Conservation (phyloP, 208 protist genomes). For the Acanthamoeba lugdunensis region DNA sequence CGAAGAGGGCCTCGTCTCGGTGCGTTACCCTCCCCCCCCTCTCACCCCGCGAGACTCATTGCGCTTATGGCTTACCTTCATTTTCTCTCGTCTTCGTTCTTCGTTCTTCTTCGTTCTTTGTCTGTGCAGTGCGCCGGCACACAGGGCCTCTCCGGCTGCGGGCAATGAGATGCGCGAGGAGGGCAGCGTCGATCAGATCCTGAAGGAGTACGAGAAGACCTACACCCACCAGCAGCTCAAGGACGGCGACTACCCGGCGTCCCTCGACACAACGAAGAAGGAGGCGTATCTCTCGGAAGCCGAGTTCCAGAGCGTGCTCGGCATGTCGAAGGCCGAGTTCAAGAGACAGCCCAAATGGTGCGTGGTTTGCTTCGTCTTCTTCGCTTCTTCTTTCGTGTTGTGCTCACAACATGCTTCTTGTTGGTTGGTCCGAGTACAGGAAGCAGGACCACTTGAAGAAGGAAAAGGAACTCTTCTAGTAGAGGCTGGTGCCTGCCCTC, state of each 20-base stretch:
- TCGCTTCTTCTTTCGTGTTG: too few relatives aligned
- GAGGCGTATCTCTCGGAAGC: slow-evolving; percentile 52
- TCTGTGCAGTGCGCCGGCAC: neutral
- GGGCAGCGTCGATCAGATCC: neutral
- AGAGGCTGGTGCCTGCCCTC: too few relatives aligned
- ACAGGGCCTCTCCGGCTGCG: neutral
- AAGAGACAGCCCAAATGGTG: slow-evolving; percentile 32
- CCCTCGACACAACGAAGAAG: slow-evolving; percentile 48
- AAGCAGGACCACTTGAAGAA: slow-evolving; percentile 20
- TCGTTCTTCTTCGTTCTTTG: neutral
- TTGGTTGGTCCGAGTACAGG: neutral
- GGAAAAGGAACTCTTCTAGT: slow-evolving; percentile 1
- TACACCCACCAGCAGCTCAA: slow-evolving; percentile 65
- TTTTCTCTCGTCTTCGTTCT: neutral
- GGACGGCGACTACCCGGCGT: slow-evolving; percentile 62
- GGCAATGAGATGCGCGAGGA: neutral
- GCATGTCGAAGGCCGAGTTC: slow-evolving; percentile 55
- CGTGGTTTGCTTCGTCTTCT: neutral
- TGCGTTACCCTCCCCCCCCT: neutral
- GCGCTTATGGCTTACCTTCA: neutral
- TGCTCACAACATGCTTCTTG: neutral
- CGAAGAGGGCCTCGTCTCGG: slow-evolving; percentile 7
- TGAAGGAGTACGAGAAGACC: slow-evolving; percentile 67
- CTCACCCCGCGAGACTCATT: neutral
- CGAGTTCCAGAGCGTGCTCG: slow-evolving; percentile 55